These are phyloP conservation scores for Diphasiastrum complanatum DNA, from an alignment of 83 land plant species.

Conservation along the genomic window DNA sequence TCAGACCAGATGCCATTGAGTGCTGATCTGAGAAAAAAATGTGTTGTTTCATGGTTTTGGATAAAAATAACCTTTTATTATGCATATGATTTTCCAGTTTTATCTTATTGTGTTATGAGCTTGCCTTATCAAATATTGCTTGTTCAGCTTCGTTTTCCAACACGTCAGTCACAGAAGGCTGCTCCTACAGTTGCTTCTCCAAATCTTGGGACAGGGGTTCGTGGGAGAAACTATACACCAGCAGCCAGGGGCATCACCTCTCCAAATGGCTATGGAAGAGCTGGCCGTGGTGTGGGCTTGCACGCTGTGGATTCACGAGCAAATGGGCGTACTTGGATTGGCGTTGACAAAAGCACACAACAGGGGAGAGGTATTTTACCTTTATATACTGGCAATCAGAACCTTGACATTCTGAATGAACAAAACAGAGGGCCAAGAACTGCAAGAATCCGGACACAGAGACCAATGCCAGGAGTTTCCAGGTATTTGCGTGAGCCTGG, in stretches of 20 bases:
- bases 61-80: neutral
- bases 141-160: neutral
- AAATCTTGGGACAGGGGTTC: slow-evolving; percentile 24
- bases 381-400: slow-evolving; percentile 20
- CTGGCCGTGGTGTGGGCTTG: slow-evolving; percentile 7
- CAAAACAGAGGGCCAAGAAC: slow-evolving; percentile 42
- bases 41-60: neutral
- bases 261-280: slow-evolving; percentile 18
- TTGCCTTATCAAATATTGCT: neutral
- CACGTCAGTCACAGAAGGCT: neutral
- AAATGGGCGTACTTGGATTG: slow-evolving; percentile 32
- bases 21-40: neutral
- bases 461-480: slow-evolving; percentile 22
- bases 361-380: slow-evolving; percentile 26
- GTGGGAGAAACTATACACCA: slow-evolving; percentile 28
- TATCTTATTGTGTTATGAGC: neutral
- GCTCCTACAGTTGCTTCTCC: slow-evolving; percentile 13
- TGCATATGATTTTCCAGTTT: too few relatives aligned
- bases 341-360: slow-evolving; percentile 24
- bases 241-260: slow-evolving; percentile 17
- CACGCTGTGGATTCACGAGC: slow-evolving; percentile 19
- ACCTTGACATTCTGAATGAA: slow-evolving; percentile 30
- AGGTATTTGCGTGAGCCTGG: slow-evolving; percentile 25
- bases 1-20: neutral
- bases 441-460: slow-evolving; percentile 28